phyloP scores from a whole-genome alignment of 2,329 filamentous ascomycete genomes.

The Fusarium fujikuroi region DNA sequence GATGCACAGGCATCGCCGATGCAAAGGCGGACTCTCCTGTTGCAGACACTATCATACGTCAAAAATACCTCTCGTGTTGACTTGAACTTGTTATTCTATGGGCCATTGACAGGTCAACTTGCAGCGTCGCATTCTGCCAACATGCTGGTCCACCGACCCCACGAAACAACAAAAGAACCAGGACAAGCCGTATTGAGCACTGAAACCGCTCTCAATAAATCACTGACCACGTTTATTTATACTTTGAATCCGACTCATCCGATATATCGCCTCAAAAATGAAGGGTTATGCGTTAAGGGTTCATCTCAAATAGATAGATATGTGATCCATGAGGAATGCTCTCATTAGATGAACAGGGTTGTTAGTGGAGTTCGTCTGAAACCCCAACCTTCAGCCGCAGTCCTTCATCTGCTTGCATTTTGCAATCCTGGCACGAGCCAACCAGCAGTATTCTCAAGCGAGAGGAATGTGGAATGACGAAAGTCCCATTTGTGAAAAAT shows the following conservation, averaged over 20 bases:
- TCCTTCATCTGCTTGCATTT: neutral
- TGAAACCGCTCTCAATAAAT: neutral
- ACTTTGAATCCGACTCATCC: neutral
- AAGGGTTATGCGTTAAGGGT: neutral
- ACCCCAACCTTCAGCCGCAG: neutral
- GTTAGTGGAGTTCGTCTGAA: neutral
- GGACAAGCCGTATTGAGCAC: neutral
- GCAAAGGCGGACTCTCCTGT: neutral
- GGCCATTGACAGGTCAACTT: neutral
- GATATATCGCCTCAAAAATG: too few species aligned
- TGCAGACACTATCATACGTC: neutral
- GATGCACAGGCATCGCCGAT: neutral
- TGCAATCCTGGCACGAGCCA: neutral
- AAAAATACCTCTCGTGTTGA: neutral
- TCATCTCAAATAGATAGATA: neutral
- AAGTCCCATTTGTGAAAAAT: neutral
- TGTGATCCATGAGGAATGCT: neutral
- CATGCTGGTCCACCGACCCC: neutral
- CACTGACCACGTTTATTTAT: rapidly evolving
- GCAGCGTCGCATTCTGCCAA: neutral
- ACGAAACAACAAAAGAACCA: neutral
- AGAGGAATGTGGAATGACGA: neutral
- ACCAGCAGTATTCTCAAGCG: neutral
- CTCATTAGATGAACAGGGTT: neutral
- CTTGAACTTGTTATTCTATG: neutral